A percentile compares a stretch with the other conserved stretches of the same genome.
Evolutionary conservation across 768 basidiomycete genomes (phyloP).

Genomic region (Rhodotorula diobovata): DNA sequence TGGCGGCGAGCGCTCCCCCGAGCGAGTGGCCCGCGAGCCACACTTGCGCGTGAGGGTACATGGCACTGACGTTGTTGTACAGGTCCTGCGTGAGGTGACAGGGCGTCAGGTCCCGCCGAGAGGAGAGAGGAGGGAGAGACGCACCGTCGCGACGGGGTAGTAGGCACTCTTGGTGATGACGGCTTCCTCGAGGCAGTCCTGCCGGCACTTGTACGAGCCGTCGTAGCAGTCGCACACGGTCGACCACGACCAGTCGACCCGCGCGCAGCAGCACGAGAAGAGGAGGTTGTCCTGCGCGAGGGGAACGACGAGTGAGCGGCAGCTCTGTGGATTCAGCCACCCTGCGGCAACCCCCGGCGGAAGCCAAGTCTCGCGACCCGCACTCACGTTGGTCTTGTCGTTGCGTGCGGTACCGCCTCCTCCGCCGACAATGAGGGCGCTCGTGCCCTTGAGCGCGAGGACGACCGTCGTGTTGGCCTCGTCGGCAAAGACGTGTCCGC

Average conservation of each 20-base stretch:
- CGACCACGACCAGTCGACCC: slow-evolving; percentile 89
- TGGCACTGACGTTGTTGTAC: slow-evolving; percentile 82
- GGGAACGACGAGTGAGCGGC: neutral
- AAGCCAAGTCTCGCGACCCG: neutral
- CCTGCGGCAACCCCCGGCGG: neutral
- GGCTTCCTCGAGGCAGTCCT: slow-evolving; percentile 71
- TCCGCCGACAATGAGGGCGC: slow-evolving; percentile 51
- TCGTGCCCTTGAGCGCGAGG: slow-evolving; percentile 89
- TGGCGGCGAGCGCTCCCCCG: slow-evolving; percentile 76
- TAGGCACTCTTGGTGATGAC: slow-evolving; percentile 78
- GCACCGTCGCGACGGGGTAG: slow-evolving; percentile 71
- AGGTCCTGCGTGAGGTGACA: slow-evolving; percentile 59
- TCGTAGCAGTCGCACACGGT: slow-evolving; percentile 84
- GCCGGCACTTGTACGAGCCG: slow-evolving; percentile 61
- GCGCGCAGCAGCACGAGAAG: slow-evolving; percentile 90
- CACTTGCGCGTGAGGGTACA: slow-evolving; percentile 84
- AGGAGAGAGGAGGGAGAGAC: neutral
- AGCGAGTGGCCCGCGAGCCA: slow-evolving; percentile 79
- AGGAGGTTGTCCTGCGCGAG: slow-evolving; percentile 68
- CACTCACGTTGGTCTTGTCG: slow-evolving; percentile 70
- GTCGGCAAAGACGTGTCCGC: slow-evolving; percentile 86
- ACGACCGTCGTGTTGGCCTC: slow-evolving; percentile 78
- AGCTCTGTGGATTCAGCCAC: too few species aligned
- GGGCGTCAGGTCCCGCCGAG: too few species aligned
- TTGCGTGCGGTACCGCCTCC: slow-evolving; percentile 65